A percentile compares a stretch with the other conserved stretches of the same genome.
Evolutionary conservation across 768 basidiomycete genomes (phyloP).

Genomic region (Cystoderma amianthinum): DNA sequence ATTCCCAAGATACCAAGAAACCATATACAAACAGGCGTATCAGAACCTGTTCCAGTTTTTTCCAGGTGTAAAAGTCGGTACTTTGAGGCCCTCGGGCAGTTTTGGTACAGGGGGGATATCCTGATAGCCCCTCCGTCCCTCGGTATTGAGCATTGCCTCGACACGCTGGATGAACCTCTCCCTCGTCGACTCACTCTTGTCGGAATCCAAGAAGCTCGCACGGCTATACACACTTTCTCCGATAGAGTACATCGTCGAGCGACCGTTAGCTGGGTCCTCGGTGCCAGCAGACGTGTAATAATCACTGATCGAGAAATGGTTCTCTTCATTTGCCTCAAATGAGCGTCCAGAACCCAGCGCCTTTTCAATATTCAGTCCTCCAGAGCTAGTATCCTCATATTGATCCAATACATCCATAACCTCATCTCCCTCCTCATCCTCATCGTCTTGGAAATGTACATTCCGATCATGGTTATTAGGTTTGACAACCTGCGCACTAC

Average conservation of each 20-base stretch:
- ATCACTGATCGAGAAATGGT: neutral
- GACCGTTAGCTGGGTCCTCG: conserved; percentile 10
- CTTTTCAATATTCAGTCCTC: conserved; percentile 6
- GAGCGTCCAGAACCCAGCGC: conserved; percentile 23
- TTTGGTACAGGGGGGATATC: conserved; percentile 38
- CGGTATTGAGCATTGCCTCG: conserved; percentile 42
- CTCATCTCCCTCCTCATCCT: conserved; percentile 19
- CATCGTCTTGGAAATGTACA: conserved; percentile 15
- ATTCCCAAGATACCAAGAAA: neutral
- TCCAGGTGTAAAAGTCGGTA: conserved; percentile 9
- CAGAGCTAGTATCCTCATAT: conserved; percentile 19
- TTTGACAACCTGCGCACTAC: too few relatives aligned
- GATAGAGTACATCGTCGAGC: conserved; percentile 16
- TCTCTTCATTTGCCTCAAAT: conserved; percentile 11
- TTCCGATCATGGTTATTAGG: too few relatives aligned
- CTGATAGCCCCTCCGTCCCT: conserved; percentile 11
- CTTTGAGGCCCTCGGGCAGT: conserved; percentile 24
- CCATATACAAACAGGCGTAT: neutral
- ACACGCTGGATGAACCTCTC: conserved; percentile 44
- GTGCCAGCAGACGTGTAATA: conserved; percentile 5
- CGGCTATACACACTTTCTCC: conserved; percentile 41
- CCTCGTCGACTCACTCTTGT: conserved; percentile 42
- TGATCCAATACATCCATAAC: conserved; percentile 30
- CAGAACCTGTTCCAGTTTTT: conserved; percentile 23
- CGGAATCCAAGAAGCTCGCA: conserved; percentile 43